Conservation (phyloP, 2,329 filamentous ascomycete species). For the Purpureocillium lavendulum region DNA sequence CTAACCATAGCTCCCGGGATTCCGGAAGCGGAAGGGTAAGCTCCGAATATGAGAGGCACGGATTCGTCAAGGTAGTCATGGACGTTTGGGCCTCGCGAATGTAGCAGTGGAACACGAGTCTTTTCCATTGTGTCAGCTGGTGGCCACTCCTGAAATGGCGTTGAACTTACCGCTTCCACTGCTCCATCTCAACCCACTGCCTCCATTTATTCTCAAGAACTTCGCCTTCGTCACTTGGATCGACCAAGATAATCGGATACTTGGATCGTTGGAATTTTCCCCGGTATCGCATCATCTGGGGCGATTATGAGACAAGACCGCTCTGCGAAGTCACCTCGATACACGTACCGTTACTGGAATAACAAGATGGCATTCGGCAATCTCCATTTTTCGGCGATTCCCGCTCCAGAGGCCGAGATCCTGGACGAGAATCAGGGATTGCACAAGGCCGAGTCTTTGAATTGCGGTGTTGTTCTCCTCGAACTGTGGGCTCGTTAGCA, state of each 20-base stretch:
- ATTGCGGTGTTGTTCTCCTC: slow-evolving; percentile 40
- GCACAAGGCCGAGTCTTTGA: slow-evolving; percentile 37
- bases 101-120: slow-evolving; percentile 57
- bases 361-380: slow-evolving; percentile 40
- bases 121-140: slow-evolving; percentile 11
- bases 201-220: slow-evolving; percentile 57
- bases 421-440: slow-evolving; percentile 38
- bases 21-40: slow-evolving; percentile 58
- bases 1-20: slow-evolving; percentile 55
- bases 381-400: slow-evolving; percentile 47
- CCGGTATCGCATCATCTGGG: slow-evolving; percentile 44
- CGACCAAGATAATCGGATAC: slow-evolving; percentile 42
- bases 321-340: background rate
- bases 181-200: slow-evolving; percentile 55
- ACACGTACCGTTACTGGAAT: slow-evolving; percentile 35
- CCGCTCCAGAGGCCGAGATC: slow-evolving; percentile 47
- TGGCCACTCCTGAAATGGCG: background rate
- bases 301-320: slow-evolving; percentile 8
- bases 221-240: slow-evolving; percentile 45
- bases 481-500: slow-evolving; percentile 25
- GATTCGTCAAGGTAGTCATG: slow-evolving; percentile 56
- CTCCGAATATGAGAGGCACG: slow-evolving; percentile 61
- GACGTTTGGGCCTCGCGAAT: slow-evolving; percentile 59
- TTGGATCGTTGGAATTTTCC: slow-evolving; percentile 49
- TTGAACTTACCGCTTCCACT: slow-evolving; percentile 48